phyloP scores from a whole-genome alignment of 352 stramenopile species.

The Phytophthora sp. region DNA sequence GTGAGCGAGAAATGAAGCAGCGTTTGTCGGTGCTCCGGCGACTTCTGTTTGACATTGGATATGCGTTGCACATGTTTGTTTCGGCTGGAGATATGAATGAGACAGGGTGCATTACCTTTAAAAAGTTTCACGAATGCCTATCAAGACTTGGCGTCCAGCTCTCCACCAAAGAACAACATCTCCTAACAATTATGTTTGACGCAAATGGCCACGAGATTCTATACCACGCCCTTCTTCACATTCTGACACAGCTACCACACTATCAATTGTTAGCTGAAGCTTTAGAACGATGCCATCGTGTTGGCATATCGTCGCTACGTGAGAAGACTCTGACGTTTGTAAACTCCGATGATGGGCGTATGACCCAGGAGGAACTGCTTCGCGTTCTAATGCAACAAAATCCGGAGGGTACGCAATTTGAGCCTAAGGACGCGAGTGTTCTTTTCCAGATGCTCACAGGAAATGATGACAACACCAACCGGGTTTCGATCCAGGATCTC shows the following conservation, averaged over 20 bases:
- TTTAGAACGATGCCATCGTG: slow-evolving; percentile 42
- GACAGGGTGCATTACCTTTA: slow-evolving; percentile 47
- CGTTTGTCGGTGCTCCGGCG: slow-evolving; percentile 35
- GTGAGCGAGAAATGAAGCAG: slow-evolving; percentile 34
- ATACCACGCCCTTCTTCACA: slow-evolving; percentile 54
- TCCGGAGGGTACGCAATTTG: slow-evolving; percentile 38
- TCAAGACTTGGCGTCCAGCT: slow-evolving; percentile 45
- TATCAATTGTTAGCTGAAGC: slow-evolving; percentile 30
- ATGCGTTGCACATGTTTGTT: slow-evolving; percentile 47
- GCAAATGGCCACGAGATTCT: slow-evolving; percentile 54
- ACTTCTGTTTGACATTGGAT: slow-evolving; percentile 38
- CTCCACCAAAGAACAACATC: slow-evolving; percentile 43
- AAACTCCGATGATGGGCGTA: slow-evolving; percentile 43
- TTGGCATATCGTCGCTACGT: slow-evolving; percentile 48
- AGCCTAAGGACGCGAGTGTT: slow-evolving; percentile 42
- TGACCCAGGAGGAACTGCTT: slow-evolving; percentile 53
- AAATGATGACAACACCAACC: slow-evolving; percentile 9
- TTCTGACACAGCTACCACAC: slow-evolving; percentile 35
- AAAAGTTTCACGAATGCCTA: slow-evolving; percentile 51
- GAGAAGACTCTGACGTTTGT: slow-evolving; percentile 47
- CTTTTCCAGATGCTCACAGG: slow-evolving; percentile 44
- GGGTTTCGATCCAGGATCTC: slow-evolving; percentile 46
- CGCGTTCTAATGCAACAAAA: slow-evolving; percentile 41
- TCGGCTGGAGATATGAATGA: slow-evolving; percentile 56
- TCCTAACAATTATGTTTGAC: slow-evolving; percentile 62